Evolutionary conservation across 306 rosid genomes (phyloP), one percentile per base, ranked within the genome.

Genomic region (Vigna trinervia): DNA sequence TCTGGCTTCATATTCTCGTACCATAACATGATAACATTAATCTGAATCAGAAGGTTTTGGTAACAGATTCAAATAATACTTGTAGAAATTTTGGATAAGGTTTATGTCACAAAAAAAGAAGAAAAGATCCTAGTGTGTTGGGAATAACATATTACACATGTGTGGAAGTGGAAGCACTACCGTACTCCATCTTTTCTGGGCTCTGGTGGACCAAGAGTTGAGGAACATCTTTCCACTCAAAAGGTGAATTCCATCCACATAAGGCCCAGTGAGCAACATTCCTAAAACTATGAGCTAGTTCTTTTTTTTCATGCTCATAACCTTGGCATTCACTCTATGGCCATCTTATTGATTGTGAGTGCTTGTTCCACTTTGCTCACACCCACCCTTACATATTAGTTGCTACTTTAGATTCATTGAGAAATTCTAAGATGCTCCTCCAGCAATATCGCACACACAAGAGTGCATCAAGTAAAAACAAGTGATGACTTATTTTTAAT

Each of bases 361-460:
- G 76, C 75, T 67, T 56, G 23, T 57, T 64, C 79, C 83, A 80
- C 83, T 73, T 64, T 43, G 79, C 14, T 43, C 79, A 52, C 73
- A 15, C 47, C 13, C 39, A 58, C 56, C 76, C 62, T 73, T 64
- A 58, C 30, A 36, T 1, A 74, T 45, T 69, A 26, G 62, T 30
- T 6, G 61, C 32, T 39, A 39, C n/a, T 19, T 48, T 17, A 77
- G 39, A 57, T 38, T 57, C 75, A 15, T 51, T n/a, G 17, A 15
- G 19, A 28, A 59, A 59, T 28, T 59, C 67, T 32, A 13, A 7
- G 23, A 34, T 34, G 45, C 8, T n/a, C 1, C 46, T 61, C 19
- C 46, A 65, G 73, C 20, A 34, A 15, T 5, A 17, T 5, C 46
- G 15, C 17, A 6, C 68, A 14, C 46, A 30, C 4, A 6, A 60